Evolutionary conservation across 129 eudicot genomes (phyloP).

Genomic region (Gnaphalium uliginosum): DNA sequence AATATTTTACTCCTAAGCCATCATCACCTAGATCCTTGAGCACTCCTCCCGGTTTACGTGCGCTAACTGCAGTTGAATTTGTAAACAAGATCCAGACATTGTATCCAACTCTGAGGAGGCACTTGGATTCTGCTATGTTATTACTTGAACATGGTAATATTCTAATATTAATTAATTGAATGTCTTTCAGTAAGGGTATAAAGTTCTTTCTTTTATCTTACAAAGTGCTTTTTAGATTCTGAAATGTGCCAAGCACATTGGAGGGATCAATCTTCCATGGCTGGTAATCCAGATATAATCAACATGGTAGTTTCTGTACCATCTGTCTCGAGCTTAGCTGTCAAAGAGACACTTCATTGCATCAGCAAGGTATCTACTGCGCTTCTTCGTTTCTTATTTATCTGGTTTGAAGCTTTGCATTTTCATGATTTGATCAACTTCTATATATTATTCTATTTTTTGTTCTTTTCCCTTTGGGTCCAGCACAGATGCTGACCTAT

Average conservation of each 20-base stretch:
- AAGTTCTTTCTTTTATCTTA: conserved; percentile 4
- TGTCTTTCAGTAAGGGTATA: conserved; percentile 12
- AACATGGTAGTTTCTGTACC: conserved; percentile 45
- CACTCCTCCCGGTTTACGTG: conserved; percentile 42
- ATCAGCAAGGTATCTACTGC: conserved; percentile 58
- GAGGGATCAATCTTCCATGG: conserved; percentile 57
- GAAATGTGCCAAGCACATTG: conserved; percentile 76
- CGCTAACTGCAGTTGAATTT: conserved; percentile 43
- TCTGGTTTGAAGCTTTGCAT: neutral
- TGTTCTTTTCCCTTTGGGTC: conserved; percentile 25
- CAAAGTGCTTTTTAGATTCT: conserved; percentile 39
- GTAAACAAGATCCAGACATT: conserved; percentile 51
- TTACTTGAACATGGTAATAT: conserved; percentile 52
- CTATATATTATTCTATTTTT: conserved; percentile 10
- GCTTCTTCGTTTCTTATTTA: neutral
- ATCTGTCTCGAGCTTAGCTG: conserved; percentile 45
- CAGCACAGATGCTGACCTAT: conserved; percentile 54
- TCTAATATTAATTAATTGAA: conserved; percentile 11
- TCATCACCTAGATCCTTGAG: conserved; percentile 31
- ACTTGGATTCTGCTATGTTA: conserved; percentile 53
- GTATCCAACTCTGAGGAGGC: conserved; percentile 51
- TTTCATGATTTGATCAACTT: neutral
- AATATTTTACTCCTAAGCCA: conserved; percentile 46
- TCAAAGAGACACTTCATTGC: conserved; percentile 65
- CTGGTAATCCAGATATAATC: conserved; percentile 61